Conservation (phyloP, 768 basidiomycete genomes). For the Favolaschia claudopus region DNA sequence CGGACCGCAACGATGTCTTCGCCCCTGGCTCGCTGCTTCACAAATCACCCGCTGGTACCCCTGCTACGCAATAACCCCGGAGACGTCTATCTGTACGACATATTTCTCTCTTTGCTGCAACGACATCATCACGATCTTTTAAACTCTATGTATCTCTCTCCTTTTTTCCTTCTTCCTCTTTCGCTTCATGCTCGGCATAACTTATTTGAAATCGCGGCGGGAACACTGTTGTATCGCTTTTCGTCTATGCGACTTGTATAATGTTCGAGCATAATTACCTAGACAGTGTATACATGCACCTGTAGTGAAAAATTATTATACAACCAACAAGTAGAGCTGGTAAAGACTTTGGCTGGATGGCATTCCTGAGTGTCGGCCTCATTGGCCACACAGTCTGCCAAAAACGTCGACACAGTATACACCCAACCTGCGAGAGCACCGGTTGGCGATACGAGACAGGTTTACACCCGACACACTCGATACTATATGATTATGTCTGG, state of each 20-base stretch:
- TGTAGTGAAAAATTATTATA: no score
- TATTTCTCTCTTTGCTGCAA: slow-evolving; percentile 7
- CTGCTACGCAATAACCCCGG: no score
- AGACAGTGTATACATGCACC: slow-evolving; percentile 6
- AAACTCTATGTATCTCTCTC: slow-evolving; percentile 5
- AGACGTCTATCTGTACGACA: slow-evolving; percentile 7
- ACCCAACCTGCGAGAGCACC: no score
- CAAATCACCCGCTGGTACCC: slow-evolving; percentile 56
- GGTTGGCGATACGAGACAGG: no score
- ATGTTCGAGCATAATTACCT: slow-evolving; percentile 4
- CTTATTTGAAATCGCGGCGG: not conserved
- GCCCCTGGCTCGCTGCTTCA: slow-evolving; percentile 80
- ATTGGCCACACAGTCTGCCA: no score
- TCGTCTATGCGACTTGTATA: slow-evolving; percentile 9
- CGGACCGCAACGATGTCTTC: slow-evolving; percentile 56
- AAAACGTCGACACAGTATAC: no score
- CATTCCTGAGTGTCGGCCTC: no score
- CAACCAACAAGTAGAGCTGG: no score
- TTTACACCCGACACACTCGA: no score
- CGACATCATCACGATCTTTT: not conserved
- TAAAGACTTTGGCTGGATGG: no score
- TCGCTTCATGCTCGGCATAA: not conserved
- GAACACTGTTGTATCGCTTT: slow-evolving; percentile 15
- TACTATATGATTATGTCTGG: no score
- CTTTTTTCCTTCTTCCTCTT: slow-evolving; percentile 18